A percentile compares a stretch with the other conserved stretches of the same genome.
phyloP scores from a whole-genome alignment of 73 alveolate genomes.

The Chromera velia region DNA sequence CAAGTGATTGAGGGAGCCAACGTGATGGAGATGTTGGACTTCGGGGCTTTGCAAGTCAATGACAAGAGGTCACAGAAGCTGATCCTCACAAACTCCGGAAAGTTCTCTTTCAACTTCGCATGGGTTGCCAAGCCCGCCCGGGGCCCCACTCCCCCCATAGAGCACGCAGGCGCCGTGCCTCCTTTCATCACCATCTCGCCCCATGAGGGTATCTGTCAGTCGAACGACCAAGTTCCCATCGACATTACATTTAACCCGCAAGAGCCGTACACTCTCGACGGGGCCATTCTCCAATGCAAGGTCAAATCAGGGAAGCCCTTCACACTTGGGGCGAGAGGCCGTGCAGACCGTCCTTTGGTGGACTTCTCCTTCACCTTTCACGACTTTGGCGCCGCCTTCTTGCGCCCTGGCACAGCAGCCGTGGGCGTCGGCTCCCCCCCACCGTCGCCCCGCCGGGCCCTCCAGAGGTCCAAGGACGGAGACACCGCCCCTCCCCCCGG shows the following conservation, averaged over 20 bases:
- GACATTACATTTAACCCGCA: background rate
- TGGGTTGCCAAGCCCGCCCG: background rate
- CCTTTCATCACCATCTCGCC: background rate
- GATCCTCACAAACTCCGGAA: background rate
- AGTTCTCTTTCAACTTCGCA: background rate
- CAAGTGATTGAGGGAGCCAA: background rate
- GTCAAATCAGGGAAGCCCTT: background rate
- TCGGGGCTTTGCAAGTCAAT: background rate
- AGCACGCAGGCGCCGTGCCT: background rate
- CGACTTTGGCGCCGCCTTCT: background rate
- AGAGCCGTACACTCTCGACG: background rate
- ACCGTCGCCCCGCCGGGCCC: too few species aligned
- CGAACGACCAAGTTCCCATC: background rate
- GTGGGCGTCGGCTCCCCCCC: too few species aligned
- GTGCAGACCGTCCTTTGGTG: background rate
- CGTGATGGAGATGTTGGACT: background rate
- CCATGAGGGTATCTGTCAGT: background rate
- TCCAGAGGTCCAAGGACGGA: too few species aligned
- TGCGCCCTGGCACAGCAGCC: background rate
- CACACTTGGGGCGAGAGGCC: background rate
- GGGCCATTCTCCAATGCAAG: background rate
- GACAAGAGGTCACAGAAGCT: background rate
- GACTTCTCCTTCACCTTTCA: background rate
- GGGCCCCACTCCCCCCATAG: background rate
- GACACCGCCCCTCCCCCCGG: too few species aligned